Conservation (phyloP, 371 early-diverging fungal species). For the Zancudomyces culisetae region DNA sequence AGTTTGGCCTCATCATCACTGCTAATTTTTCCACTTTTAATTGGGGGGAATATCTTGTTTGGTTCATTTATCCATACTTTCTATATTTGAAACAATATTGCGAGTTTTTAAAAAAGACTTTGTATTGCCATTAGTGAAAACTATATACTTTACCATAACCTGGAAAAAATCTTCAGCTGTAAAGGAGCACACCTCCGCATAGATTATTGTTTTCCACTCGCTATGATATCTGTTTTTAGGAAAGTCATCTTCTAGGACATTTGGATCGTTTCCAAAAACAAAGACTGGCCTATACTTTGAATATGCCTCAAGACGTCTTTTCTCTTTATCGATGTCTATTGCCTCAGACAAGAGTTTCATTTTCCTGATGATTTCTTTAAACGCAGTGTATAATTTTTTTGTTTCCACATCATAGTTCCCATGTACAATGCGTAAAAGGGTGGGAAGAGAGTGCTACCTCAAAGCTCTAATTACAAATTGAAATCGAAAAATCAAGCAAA, state of each 20-base stretch:
- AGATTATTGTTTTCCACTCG: constrained; percentile 11
- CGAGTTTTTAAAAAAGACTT: neutral
- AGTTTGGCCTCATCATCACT: too few relatives aligned
- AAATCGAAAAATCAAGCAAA: too few relatives aligned
- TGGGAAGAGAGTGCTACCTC: too few relatives aligned
- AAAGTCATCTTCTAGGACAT: neutral
- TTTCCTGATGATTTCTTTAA: too few relatives aligned
- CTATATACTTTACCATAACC: constrained; percentile 5
- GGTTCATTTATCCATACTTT: neutral
- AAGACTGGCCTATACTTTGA: constrained; percentile 15
- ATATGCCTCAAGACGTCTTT: constrained; percentile 7
- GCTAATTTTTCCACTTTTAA: neutral
- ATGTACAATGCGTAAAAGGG: too few relatives aligned
- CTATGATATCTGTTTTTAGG: neutral
- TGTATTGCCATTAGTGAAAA: neutral
- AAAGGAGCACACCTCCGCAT: constrained; percentile 7
- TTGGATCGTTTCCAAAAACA: constrained; percentile 4
- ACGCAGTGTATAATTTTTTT: too few relatives aligned
- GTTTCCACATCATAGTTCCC: too few relatives aligned
- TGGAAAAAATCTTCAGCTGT: constrained; percentile 13
- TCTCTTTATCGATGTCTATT: neutral
- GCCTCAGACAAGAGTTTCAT: too few relatives aligned
- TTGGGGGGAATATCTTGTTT: neutral
- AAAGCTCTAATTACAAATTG: too few relatives aligned
- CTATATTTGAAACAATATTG: too few relatives aligned